A percentile compares a stretch with the other conserved stretches of the same genome.
Evolutionary conservation across 2,329 filamentous ascomycete genomes (phyloP).

Genomic region (Fusarium abutilonis): DNA sequence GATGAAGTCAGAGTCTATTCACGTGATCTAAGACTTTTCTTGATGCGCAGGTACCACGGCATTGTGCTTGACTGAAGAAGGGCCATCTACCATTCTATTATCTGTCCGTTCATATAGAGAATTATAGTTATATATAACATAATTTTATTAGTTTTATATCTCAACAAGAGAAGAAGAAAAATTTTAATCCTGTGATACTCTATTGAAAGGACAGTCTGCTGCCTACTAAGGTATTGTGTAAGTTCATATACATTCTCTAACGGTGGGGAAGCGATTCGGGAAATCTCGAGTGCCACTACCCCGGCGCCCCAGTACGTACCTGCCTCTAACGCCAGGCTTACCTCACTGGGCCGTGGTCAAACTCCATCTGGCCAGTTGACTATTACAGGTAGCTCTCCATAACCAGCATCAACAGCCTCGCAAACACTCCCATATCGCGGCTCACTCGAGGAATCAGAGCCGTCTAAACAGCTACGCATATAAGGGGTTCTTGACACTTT

Average conservation of each 20-base stretch:
- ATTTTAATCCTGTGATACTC: too few species aligned
- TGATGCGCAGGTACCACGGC: constrained; percentile 6
- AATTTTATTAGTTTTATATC: too few species aligned
- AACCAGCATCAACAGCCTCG: constrained; percentile 28
- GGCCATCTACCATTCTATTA: too few species aligned
- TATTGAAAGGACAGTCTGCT: too few species aligned
- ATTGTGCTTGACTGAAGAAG: too few species aligned
- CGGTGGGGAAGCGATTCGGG: too few species aligned
- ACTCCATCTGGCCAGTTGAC: constrained; percentile 47
- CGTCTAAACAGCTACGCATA: neutral
- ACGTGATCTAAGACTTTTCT: constrained; percentile 43
- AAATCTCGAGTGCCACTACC: neutral
- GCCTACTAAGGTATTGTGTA: too few species aligned
- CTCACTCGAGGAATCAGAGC: neutral
- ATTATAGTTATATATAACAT: too few species aligned
- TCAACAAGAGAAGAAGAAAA: too few species aligned
- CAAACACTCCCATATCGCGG: neutral
- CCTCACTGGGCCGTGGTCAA: constrained; percentile 16
- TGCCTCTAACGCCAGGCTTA: constrained; percentile 12
- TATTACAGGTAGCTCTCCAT: constrained; percentile 23
- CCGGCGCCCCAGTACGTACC: constrained; percentile 37
- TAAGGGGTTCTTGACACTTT: neutral
- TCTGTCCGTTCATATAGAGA: too few species aligned
- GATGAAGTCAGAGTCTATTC: constrained; percentile 45
- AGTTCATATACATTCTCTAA: too few species aligned